Evolutionary conservation across 2,329 filamentous ascomycete genomes (phyloP).

Genomic region (Exserohilum rostratum): DNA sequence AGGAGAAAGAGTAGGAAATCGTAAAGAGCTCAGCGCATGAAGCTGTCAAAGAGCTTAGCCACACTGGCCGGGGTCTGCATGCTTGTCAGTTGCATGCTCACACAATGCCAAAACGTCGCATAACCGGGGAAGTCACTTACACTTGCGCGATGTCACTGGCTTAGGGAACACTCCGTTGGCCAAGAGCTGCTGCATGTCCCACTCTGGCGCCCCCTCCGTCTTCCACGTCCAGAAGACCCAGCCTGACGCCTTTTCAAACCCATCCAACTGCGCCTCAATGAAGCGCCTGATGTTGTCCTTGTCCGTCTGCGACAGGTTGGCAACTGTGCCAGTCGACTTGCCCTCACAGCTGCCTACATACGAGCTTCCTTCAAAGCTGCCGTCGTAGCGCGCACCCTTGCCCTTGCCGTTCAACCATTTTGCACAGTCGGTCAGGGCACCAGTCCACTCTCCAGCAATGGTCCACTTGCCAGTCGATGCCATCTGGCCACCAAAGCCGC

Average conservation of each 20-base stretch:
- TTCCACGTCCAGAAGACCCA: slow-evolving; percentile 61
- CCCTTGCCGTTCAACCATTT: slow-evolving; percentile 57
- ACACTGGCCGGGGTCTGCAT: slow-evolving; percentile 45
- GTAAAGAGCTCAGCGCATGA: neutral
- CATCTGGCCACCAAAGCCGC: slow-evolving; percentile 55
- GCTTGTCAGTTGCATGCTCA: slow-evolving; percentile 10
- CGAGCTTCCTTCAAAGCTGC: slow-evolving; percentile 45
- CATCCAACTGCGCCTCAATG: slow-evolving; percentile 56
- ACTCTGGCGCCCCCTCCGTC: slow-evolving; percentile 57
- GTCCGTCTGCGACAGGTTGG: slow-evolving; percentile 49
- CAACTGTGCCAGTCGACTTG: slow-evolving; percentile 53
- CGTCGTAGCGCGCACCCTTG: slow-evolving; percentile 56
- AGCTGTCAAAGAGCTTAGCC: slow-evolving; percentile 26
- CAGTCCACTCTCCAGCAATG: slow-evolving; percentile 56
- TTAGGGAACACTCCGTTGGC: slow-evolving; percentile 57
- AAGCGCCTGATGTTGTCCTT: slow-evolving; percentile 53
- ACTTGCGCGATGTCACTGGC: slow-evolving; percentile 47
- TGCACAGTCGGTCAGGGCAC: slow-evolving; percentile 56
- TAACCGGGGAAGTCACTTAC: slow-evolving; percentile 35
- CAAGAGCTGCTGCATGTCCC: slow-evolving; percentile 55
- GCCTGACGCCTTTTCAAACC: slow-evolving; percentile 55
- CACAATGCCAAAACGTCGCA: neutral
- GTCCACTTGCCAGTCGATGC: slow-evolving; percentile 54
- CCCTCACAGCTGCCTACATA: slow-evolving; percentile 53
- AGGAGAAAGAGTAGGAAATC: slow-evolving; percentile 11